phyloP scores from a whole-genome alignment of 441 rosid genomes.

The Pelargonium citronellum region DNA sequence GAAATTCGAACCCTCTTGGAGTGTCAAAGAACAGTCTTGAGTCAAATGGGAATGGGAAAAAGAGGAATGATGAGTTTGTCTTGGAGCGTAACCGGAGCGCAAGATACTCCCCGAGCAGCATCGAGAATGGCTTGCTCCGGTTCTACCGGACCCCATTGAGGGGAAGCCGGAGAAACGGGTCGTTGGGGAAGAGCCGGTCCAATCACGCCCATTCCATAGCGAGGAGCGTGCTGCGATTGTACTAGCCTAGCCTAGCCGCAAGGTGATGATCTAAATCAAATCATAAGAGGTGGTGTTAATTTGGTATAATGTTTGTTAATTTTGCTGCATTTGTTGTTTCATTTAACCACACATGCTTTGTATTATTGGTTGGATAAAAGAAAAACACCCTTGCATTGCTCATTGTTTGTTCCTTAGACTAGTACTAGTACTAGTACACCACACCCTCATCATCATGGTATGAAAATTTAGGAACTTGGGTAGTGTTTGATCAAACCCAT shows the following conservation, averaged over 20 bases:
- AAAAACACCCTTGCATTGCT: constrained; percentile 36
- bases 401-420: too few species aligned
- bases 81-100: constrained; percentile 82
- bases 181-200: constrained; percentile 54
- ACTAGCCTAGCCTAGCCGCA: constrained; percentile 36
- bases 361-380: constrained; percentile 41
- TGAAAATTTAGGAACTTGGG: too few species aligned
- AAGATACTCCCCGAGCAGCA: constrained; percentile 68
- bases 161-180: constrained; percentile 60
- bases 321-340: constrained; percentile 37
- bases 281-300: constrained; percentile 34
- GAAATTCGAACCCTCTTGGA: constrained; percentile 56
- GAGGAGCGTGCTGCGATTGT: constrained; percentile 77
- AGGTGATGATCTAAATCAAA: constrained; percentile 25
- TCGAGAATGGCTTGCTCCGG: constrained; percentile 75
- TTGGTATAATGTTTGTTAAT: constrained; percentile 42
- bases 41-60: constrained; percentile 46
- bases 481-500: too few species aligned
- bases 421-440: too few species aligned
- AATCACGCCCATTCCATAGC: constrained; percentile 84
- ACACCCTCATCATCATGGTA: too few species aligned
- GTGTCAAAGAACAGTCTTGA: constrained; percentile 47
- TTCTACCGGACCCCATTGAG: constrained; percentile 76
- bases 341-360: constrained; percentile 40
- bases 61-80: constrained; percentile 61